These are phyloP conservation scores for Russula olivacea DNA, from an alignment of 768 basidiomycete species.

Conservation along the genomic window DNA sequence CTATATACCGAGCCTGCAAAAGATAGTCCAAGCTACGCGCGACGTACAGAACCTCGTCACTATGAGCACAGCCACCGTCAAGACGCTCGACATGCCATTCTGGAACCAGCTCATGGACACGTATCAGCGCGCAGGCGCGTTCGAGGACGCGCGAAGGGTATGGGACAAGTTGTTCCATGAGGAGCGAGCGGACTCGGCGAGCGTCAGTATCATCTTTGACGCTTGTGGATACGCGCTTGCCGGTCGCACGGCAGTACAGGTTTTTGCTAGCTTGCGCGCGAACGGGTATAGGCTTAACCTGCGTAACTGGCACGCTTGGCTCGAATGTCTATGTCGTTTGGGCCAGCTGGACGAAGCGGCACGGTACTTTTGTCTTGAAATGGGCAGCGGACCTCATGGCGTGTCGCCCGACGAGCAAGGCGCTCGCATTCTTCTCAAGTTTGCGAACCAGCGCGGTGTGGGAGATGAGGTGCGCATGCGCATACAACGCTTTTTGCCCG, in stretches of 20 bases:
- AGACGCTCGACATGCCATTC: slow-evolving; percentile 49
- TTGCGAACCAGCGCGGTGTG: too few relatives aligned
- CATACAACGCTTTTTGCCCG: slow-evolving; percentile 10
- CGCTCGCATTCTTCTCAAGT: too few relatives aligned
- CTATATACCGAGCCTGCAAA: slow-evolving; percentile 26
- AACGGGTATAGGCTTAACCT: slow-evolving; percentile 50
- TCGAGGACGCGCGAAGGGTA: slow-evolving; percentile 63
- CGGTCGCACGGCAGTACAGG: slow-evolving; percentile 45
- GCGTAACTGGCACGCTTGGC: slow-evolving; percentile 73
- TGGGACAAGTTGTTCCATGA: slow-evolving; percentile 71
- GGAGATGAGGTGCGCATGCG: neutral
- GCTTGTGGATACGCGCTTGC: slow-evolving; percentile 65
- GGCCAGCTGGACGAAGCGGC: slow-evolving; percentile 53
- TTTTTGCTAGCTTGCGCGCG: slow-evolving; percentile 47
- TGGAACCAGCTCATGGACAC: slow-evolving; percentile 86
- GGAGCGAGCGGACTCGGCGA: slow-evolving; percentile 52
- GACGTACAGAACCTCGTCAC: slow-evolving; percentile 70
- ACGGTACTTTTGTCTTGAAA: slow-evolving; percentile 27
- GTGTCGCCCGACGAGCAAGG: too few relatives aligned
- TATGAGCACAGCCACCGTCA: slow-evolving; percentile 62
- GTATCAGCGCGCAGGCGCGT: slow-evolving; percentile 73
- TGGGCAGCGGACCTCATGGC: too few relatives aligned
- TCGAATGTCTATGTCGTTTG: slow-evolving; percentile 81
- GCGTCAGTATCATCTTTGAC: slow-evolving; percentile 80
- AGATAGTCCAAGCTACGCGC: slow-evolving; percentile 47